Percentiles rank a stretch among this genome's conserved stretches.
Evolutionary conservation across 306 rosid genomes (phyloP).

Genomic region (Vigna reflexopilosa): DNA sequence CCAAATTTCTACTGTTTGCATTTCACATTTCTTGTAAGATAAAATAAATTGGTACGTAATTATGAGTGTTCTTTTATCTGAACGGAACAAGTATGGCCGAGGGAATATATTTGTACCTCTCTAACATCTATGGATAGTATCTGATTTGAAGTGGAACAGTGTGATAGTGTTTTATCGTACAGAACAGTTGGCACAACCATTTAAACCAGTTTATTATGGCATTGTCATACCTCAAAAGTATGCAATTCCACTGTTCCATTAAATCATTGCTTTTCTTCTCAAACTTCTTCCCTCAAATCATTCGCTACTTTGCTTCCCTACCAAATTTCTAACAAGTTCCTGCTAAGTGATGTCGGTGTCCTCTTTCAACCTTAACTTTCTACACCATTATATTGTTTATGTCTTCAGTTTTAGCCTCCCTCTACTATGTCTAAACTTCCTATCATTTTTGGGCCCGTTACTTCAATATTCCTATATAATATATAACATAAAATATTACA

Average conservation of each 20-base stretch:
- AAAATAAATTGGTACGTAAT: too few species aligned
- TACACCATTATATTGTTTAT: slow-evolving; percentile 51
- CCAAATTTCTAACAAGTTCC: slow-evolving; percentile 36
- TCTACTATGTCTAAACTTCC: slow-evolving; percentile 50
- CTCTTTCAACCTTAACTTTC: slow-evolving; percentile 46
- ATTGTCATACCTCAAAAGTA: slow-evolving; percentile 51
- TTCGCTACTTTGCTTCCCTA: slow-evolving; percentile 45
- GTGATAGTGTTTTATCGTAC: slow-evolving; percentile 38
- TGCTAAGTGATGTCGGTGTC: slow-evolving; percentile 66
- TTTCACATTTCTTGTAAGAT: too few species aligned
- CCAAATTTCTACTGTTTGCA: background rate
- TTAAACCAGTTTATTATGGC: slow-evolving; percentile 39
- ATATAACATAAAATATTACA: too few species aligned
- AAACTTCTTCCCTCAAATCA: slow-evolving; percentile 44
- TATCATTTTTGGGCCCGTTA: slow-evolving; percentile 50
- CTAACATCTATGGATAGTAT: background rate
- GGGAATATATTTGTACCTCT: slow-evolving; percentile 13
- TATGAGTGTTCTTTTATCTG: too few species aligned
- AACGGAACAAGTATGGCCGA: background rate
- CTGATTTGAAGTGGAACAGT: slow-evolving; percentile 24
- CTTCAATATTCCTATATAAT: too few species aligned
- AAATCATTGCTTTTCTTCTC: slow-evolving; percentile 51
- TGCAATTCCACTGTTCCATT: slow-evolving; percentile 63
- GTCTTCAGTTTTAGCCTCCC: slow-evolving; percentile 46
- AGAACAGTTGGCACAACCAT: slow-evolving; percentile 33